phyloP scores from a whole-genome alignment of 2,329 filamentous ascomycete genomes.

The Nemania sp. region DNA sequence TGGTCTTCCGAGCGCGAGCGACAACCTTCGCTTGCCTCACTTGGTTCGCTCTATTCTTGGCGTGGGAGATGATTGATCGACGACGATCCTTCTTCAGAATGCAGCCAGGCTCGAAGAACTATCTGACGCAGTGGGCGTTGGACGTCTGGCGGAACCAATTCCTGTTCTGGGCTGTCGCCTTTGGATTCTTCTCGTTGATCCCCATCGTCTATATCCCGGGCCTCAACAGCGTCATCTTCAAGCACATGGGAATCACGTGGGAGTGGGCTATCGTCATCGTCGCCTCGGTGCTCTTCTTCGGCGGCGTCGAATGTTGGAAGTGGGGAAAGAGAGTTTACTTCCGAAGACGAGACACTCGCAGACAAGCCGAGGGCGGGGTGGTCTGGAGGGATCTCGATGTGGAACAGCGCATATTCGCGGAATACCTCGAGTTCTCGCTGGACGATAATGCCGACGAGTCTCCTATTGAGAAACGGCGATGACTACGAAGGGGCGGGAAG shows the following conservation, averaged over 20 bases:
- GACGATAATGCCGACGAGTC: conserved; percentile 5
- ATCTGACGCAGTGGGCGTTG: conserved; percentile 68
- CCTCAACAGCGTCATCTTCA: conserved; percentile 63
- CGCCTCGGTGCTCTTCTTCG: conserved; percentile 58
- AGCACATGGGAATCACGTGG: conserved; percentile 64
- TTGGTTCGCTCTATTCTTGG: conserved; percentile 76
- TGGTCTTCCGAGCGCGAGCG: conserved; percentile 71
- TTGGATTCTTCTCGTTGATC: conserved; percentile 55
- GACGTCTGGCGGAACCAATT: conserved; percentile 76
- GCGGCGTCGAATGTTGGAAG: conserved; percentile 64
- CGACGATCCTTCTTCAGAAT: conserved; percentile 76
- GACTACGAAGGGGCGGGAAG: conserved; percentile 36
- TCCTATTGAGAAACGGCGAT: conserved; percentile 25
- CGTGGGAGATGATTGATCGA: conserved; percentile 78
- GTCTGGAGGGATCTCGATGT: conserved; percentile 46
- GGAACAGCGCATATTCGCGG: conserved; percentile 47
- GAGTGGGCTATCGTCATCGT: conserved; percentile 66
- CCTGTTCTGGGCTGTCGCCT: conserved; percentile 65
- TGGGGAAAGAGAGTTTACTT: conserved; percentile 56
- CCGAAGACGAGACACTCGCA: conserved; percentile 32
- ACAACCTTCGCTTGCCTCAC: conserved; percentile 76
- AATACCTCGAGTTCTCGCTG: conserved; percentile 39
- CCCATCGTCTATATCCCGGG: conserved; percentile 62
- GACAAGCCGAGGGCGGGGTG: conserved; percentile 31
- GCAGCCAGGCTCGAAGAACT: conserved; percentile 64